Base-by-base conservation (phyloP, 805 yeast genomes). In the Lachancea kluyveri region DNA sequence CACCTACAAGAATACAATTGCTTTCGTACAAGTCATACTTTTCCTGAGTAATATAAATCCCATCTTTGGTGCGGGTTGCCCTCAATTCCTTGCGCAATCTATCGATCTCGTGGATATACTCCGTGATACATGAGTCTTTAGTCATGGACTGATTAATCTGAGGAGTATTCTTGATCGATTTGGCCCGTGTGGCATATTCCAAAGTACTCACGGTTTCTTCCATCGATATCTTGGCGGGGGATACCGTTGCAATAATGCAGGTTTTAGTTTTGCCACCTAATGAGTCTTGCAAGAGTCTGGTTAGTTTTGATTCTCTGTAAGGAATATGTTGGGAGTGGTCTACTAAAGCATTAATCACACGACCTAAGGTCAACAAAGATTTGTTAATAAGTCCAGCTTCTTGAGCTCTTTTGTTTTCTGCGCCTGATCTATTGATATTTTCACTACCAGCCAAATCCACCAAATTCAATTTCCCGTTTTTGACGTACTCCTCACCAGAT, bases 391-490 rank as follows among this genome's bases (percentile, higher is more conserved):
- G 70, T 0, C 96, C 96, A 2, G 96, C 95, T 55, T 87, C 96
- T 40, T 86, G 76, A 0, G 95, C 96, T 22, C 94, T 69, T 48
- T 74, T 77, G 50, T 79, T 77, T 16, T 74, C 72, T 0, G 95
- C 94, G 2, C 96, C 96, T 0, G 94, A 81, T 41, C 85, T 65
- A 41, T 67, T 72, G 26, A 87, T 79, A 52, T 86, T 86, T 50
- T 87, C 96, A 14, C 94, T 81, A 1, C 96, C 96, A 0, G 96
- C 96, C 45, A 88, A 64, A 59, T 87, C 96, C n/a, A 88, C 96
- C 6, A 87, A 62, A 50, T 87, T 85, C 52, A 85, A 68, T 48
- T 84, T 85, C 5, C 86, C 78, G 24, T 65, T 59, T 41, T 71
- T 66, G 28, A 69, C 59, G 31, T 59, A 61, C 40, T 72, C 76